These are phyloP conservation scores for Tetracentron sinense DNA, from an alignment of 164 flowering plant genomes.

Conservation along the genomic window DNA sequence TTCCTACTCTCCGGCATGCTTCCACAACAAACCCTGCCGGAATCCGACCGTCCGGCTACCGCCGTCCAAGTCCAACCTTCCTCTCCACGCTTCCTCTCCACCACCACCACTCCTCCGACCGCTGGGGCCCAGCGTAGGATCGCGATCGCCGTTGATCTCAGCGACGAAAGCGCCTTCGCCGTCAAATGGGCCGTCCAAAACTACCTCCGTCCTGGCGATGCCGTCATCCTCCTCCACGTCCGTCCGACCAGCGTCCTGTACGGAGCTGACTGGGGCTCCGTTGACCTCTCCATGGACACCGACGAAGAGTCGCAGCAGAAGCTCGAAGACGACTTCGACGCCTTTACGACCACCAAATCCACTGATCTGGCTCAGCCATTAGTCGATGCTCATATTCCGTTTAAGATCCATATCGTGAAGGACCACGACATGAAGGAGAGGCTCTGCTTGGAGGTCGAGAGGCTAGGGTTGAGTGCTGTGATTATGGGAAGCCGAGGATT, in stretches of 20 bases:
- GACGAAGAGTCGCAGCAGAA: conserved; percentile 43
- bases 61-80: conserved; percentile 30
- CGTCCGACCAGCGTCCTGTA: conserved; percentile 56
- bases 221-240: conserved; percentile 52
- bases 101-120: conserved; percentile 21
- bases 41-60: conserved; percentile 4
- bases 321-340: conserved; percentile 59
- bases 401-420: conserved; percentile 75
- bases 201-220: conserved; percentile 78
- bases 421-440: conserved; percentile 87
- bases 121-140: conserved; percentile 43
- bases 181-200: conserved; percentile 82
- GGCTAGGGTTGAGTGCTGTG: conserved; percentile 51
- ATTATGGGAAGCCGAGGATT: conserved; percentile 60
- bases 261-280: conserved; percentile 80
- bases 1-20: neutral
- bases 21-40: conserved; percentile 8
- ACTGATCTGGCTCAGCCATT: conserved; percentile 59
- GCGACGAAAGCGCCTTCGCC: conserved; percentile 79
- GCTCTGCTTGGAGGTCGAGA: conserved; percentile 65
- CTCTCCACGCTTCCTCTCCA: conserved; percentile 39
- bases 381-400: conserved; percentile 54
- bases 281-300: conserved; percentile 30
- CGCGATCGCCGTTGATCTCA: conserved; percentile 78
- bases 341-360: conserved; percentile 49